phyloP scores from a whole-genome alignment of 805 yeast genomes.

The Saccharomycopsis selenospora region DNA sequence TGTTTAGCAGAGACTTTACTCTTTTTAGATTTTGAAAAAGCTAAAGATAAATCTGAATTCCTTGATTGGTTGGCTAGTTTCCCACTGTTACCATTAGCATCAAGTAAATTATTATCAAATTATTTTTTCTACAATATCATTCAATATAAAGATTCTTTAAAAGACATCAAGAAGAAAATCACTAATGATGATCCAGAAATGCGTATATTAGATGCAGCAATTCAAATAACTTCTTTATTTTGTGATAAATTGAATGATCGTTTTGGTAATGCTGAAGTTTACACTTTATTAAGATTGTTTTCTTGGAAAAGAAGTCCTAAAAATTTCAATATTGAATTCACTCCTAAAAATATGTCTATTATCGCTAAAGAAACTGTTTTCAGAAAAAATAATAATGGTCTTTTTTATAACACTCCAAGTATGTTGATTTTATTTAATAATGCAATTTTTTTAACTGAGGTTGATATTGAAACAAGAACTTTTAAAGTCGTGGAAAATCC shows the following conservation, averaged over 20 bases:
- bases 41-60: conserved; percentile 12
- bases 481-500: conserved; percentile 16
- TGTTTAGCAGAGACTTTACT: conserved; percentile 14
- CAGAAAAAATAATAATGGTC: conserved; percentile 7
- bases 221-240: conserved; percentile 8
- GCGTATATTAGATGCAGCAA: conserved; percentile 8
- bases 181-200: conserved; percentile 9
- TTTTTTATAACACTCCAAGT: conserved; percentile 5
- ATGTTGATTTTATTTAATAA: conserved; percentile 16
- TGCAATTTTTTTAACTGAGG: conserved; percentile 12
- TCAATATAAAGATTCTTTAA: conserved; percentile 15
- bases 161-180: conserved; percentile 8
- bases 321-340: conserved; percentile 16
- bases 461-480: conserved; percentile 10
- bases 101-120: conserved; percentile 15
- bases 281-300: conserved; percentile 10
- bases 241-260: conserved; percentile 18
- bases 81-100: conserved; percentile 6
- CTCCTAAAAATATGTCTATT: conserved; percentile 10
- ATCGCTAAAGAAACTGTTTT: conserved; percentile 9
- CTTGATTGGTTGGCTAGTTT: conserved; percentile 13
- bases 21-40: conserved; percentile 18
- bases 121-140: conserved; percentile 17
- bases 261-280: conserved; percentile 18
- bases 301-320: conserved; percentile 12